phyloP scores from a whole-genome alignment of 768 basidiomycete genomes.

The Strobilomyces echinocephalus region DNA sequence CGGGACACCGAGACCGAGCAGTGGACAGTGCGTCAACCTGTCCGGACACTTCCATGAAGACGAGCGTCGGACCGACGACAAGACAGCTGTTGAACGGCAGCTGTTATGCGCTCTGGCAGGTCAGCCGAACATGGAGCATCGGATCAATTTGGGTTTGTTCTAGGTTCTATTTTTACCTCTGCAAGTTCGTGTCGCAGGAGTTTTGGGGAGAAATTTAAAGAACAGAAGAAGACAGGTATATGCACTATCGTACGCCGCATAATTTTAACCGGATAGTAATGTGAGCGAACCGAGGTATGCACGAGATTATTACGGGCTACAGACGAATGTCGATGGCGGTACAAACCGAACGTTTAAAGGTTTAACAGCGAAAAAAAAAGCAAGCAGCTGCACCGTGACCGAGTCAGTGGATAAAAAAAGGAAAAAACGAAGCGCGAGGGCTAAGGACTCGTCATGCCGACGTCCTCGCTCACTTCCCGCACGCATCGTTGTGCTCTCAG shows the following conservation, averaged over 20 bases:
- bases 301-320: slow-evolving; percentile 22
- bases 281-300: slow-evolving; percentile 24
- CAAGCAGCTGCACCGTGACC: neutral
- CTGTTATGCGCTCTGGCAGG: neutral
- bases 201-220: neutral
- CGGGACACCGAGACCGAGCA: neutral
- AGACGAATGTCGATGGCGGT: slow-evolving; percentile 9
- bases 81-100: neutral
- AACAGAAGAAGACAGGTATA: slow-evolving; percentile 19
- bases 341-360: slow-evolving; percentile 11
- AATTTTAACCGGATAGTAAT: slow-evolving; percentile 13
- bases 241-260: slow-evolving; percentile 26
- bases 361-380: neutral
- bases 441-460: slow-evolving; percentile 30
- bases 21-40: neutral
- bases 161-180: slow-evolving; percentile 6
- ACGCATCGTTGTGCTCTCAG: slow-evolving; percentile 27
- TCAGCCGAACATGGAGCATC: neutral
- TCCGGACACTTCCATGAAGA: neutral
- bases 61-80: neutral
- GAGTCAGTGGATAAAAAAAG: neutral
- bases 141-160: slow-evolving; percentile 1
- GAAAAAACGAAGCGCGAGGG: neutral
- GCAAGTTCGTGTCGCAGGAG: neutral
- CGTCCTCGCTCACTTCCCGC: slow-evolving; percentile 29